Conservation (phyloP, 139 green algal species). For the Yamagishiella unicocca region DNA sequence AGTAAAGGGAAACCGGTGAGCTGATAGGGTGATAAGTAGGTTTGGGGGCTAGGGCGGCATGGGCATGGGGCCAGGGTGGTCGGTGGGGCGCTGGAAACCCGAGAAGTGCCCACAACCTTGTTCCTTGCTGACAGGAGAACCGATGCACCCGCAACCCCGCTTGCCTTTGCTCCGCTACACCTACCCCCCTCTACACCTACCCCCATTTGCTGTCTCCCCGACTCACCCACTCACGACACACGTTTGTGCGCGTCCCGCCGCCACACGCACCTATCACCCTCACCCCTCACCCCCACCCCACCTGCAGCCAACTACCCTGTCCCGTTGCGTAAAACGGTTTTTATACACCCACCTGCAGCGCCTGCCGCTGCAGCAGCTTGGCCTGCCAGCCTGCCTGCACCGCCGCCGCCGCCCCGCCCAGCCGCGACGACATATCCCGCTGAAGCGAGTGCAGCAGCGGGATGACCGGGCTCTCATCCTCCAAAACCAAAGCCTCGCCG, state of each 20-base stretch:
- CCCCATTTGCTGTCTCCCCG: not conserved
- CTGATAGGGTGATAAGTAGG: no score
- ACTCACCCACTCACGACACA: not conserved
- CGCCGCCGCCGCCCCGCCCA: not conserved
- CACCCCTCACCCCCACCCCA: not conserved
- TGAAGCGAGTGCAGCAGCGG: conserved; percentile 42
- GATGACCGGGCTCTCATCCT: not conserved
- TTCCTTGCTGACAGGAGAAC: no score
- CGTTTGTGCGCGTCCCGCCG: no score
- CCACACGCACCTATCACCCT: no score
- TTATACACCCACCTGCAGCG: conserved; percentile 23
- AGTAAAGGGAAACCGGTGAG: not conserved
- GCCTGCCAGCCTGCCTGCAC: conserved; percentile 45
- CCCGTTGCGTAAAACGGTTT: no score
- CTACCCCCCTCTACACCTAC: no score
- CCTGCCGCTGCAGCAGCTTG: conserved; percentile 49
- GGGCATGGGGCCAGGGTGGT: not conserved
- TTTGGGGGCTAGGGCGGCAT: no score
- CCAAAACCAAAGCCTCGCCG: not conserved
- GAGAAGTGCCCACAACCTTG: no score
- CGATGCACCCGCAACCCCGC: no score
- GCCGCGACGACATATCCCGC: not conserved
- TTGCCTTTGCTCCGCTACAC: no score
- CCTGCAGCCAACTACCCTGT: not conserved
- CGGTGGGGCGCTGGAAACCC: not conserved